Evolutionary conservation across 495 filamentous ascomycete species (phyloP), one percentile per base, ranked within the genome.

Genomic region (Durotheca rogersii): DNA sequence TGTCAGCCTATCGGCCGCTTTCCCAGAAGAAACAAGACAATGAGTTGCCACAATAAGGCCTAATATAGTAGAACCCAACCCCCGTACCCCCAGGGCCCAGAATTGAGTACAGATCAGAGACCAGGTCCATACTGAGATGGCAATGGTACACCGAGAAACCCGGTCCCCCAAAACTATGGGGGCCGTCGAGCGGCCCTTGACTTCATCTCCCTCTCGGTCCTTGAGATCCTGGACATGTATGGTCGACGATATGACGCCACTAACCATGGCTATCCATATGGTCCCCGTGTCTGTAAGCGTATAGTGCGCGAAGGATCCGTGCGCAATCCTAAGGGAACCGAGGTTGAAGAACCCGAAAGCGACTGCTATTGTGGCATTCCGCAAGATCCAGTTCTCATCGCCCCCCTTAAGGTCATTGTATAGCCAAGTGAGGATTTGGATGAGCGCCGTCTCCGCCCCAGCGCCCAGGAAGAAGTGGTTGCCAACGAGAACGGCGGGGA

Each of bases 341-440:
- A 41, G 40, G 39, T 65, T 67, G 53, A 64, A 74, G 33, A 59
- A 48, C 5, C 53, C 45, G 36, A 72, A 78, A 0, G 63, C 76
- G 4, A 61, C 7, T 1, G 75, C 69, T 35, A 71, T 80, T 37
- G 81, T 62, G 0, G 68, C n/a, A 33, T 82, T 70, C 2, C 80
- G 66, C 2, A 67, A 55, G 7, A 67, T 48, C n/a, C n/a, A n/a
- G n/a, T n/a, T n/a, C 34, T 76, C 69, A 48, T 81, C 74, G 4
- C 65, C 72, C 0, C 73, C 76, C 6, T 62, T 46, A 3, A 80
- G 62, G 46, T 83, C 76, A 53, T 82, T 82, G 65, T 85, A 82
- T 38, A 78, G 51, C 64, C 69, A 81, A 0, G 56, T 72, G 4
- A 79, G 43, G 5, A 72, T 37, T 17, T 71, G 37, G 21, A 80